Evolutionary conservation across 2,329 filamentous ascomycete genomes (phyloP), one percentile per base, ranked within the genome.

Genomic region (Phyllosticta citrichinensis): DNA sequence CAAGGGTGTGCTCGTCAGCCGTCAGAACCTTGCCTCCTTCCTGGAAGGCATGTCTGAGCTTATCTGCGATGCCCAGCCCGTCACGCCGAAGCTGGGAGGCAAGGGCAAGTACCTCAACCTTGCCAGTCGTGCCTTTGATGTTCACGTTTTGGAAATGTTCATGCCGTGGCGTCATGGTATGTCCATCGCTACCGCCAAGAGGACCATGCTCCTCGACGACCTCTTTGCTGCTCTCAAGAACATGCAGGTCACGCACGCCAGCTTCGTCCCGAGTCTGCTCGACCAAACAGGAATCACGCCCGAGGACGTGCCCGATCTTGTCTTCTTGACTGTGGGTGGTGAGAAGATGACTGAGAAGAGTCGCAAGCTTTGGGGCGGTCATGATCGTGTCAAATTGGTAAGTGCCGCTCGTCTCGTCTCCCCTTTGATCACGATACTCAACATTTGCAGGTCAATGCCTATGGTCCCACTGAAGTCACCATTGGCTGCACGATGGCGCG

Each of bases 1-100:
- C 66, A 99, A 99, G 85, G 94, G 94, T 76, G 89, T 99, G 59
- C 57, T 63, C 19, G 55, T 63, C 12, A 62, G 60, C 56, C 40
- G 60, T 11, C 33, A 25, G n/a, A 62, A 62, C 30, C 60, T 62
- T 11, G 56, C 55, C 1, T 57, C 56, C 12, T 73, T 72, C 60
- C 68, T 70, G 24, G 69, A 70, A 64, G 69, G 66, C 12, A 63
- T 66, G 51, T 68, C 65, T 0, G 66, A 68, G 40, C 70, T 69
- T 63, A 67, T 66, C 17, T 65, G 65, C 52, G 55, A 58, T n/a
- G 63, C 63, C 50, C 66, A 69, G 25, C 67, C 67, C 50, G 64
- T 54, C 8, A 61, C 61, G 20, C 55, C 47, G 19, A 40, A 53
- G n/a, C 27, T 56, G 14, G 56, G n/a, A 20, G 57, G 61, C 17